These are phyloP conservation scores for Penicillium fuscoglaucum DNA, from an alignment of 2,329 filamentous ascomycete species.

Conservation along the genomic window DNA sequence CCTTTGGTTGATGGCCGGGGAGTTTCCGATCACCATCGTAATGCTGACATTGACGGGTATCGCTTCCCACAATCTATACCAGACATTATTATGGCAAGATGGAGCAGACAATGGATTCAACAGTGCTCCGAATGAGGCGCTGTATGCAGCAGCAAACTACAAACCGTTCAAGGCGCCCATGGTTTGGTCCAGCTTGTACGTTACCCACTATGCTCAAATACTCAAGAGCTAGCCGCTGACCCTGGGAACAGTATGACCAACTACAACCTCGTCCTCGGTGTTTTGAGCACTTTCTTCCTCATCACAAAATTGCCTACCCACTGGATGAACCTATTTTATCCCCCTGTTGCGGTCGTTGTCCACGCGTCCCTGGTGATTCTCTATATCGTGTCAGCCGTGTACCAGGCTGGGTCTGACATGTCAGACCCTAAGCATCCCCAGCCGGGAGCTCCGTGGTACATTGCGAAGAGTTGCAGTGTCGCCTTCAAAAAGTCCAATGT, in stretches of 20 bases:
- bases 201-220: background rate
- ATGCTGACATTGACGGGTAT: conserved; percentile 62
- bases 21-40: conserved; percentile 59
- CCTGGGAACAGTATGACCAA: conserved; percentile 53
- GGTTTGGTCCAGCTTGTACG: conserved; percentile 63
- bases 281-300: conserved; percentile 62
- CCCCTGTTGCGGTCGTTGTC: conserved; percentile 55
- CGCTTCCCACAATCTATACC: conserved; percentile 61
- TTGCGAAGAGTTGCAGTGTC: conserved; percentile 61
- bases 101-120: conserved; percentile 64
- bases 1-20: conserved; percentile 54
- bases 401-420: conserved; percentile 59
- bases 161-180: conserved; percentile 53
- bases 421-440: conserved; percentile 57
- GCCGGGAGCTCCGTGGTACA: conserved; percentile 62
- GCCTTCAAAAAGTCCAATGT: conserved; percentile 48
- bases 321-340: conserved; percentile 58
- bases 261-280: conserved; percentile 62
- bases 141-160: conserved; percentile 63
- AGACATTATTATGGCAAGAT: conserved; percentile 62
- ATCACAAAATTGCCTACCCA: conserved; percentile 60
- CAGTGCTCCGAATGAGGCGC: conserved; percentile 55
- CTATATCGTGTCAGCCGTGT: conserved; percentile 56
- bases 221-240: background rate
- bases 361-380: conserved; percentile 54